Evolutionary conservation across 2,329 filamentous ascomycete genomes (phyloP).

Genomic region (Zasmidium cellare): DNA sequence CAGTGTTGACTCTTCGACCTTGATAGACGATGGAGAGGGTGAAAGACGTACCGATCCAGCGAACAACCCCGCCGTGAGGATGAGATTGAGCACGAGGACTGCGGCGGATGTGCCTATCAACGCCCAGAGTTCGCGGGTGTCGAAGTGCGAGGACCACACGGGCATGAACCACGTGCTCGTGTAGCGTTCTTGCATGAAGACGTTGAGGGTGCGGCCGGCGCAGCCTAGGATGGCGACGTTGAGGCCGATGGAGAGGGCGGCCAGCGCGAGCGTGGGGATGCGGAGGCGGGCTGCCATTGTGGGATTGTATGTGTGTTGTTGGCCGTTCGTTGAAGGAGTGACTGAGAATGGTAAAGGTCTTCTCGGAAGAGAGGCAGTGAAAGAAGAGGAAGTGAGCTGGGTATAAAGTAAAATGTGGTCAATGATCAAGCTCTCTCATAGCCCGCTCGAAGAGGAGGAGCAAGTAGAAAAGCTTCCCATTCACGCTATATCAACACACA

Average conservation of each 20-base stretch:
- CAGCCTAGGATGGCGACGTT: constrained; percentile 45
- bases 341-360: neutral
- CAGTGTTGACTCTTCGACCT: no score
- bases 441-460: neutral
- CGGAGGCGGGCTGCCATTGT: constrained; percentile 24
- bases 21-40: no score
- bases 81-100: constrained; percentile 39
- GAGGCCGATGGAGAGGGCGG: constrained; percentile 37
- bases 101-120: constrained; percentile 41
- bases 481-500: neutral
- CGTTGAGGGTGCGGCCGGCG: constrained; percentile 43
- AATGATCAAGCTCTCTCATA: neutral
- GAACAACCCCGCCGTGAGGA: constrained; percentile 39
- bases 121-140: constrained; percentile 44
- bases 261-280: constrained; percentile 26
- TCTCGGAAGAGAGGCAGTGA: neutral
- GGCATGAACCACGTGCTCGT: constrained; percentile 51
- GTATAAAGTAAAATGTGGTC: neutral
- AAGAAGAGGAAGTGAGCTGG: neutral
- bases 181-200: constrained; percentile 44
- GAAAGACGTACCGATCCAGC: constrained; percentile 27
- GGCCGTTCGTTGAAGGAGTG: neutral
- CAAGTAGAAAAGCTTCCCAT: neutral
- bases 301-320: neutral
- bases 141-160: constrained; percentile 50